A percentile compares a stretch with the other conserved stretches of the same genome.
These are phyloP conservation scores for Barnettozyma populi DNA, from an alignment of 805 yeast genomes.

Conservation along the genomic window DNA sequence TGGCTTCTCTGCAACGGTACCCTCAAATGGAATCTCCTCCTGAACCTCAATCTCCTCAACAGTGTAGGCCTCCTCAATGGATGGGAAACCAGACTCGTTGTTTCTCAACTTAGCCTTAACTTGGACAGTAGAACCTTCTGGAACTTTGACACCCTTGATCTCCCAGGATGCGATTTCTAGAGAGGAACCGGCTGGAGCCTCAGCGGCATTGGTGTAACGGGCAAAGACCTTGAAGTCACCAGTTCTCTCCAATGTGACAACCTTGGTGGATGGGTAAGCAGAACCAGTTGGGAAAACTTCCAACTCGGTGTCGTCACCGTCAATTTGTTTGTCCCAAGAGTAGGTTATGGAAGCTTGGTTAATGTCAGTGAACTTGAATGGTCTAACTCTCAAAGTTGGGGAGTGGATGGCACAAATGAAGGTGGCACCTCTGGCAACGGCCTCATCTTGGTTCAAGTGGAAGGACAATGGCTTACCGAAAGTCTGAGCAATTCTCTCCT, in stretches of 20 bases:
- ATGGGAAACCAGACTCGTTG: constrained; percentile 94
- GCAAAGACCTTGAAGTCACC: constrained; percentile 86
- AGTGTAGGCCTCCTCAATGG: constrained; percentile 90
- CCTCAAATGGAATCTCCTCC: constrained; percentile 73
- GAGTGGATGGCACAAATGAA: constrained; percentile 98
- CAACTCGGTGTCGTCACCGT: constrained; percentile 80
- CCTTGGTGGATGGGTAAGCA: constrained; percentile 89
- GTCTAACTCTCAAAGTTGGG: constrained; percentile 97
- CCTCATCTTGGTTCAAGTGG: constrained; percentile 98
- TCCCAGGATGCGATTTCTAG: constrained; percentile 78
- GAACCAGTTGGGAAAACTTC: constrained; percentile 98
- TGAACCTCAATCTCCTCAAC: constrained; percentile 86
- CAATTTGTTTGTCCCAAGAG: constrained; percentile 91
- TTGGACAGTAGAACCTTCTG: constrained; percentile 75
- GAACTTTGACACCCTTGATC: constrained; percentile 76
- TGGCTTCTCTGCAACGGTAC: constrained; percentile 61
- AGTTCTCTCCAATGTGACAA: constrained; percentile 88
- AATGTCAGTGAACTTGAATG: constrained; percentile 95
- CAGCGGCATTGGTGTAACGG: constrained; percentile 68
- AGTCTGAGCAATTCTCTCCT: constrained; percentile 70
- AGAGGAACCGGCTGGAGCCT: constrained; percentile 64
- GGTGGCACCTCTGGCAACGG: constrained; percentile 98
- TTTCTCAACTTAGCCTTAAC: constrained; percentile 93
- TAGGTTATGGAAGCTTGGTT: constrained; percentile 91
- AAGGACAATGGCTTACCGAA: constrained; percentile 84